These are phyloP conservation scores for Discostella pseudostelligera DNA, from an alignment of 108 stramenopile species.

Conservation along the genomic window DNA sequence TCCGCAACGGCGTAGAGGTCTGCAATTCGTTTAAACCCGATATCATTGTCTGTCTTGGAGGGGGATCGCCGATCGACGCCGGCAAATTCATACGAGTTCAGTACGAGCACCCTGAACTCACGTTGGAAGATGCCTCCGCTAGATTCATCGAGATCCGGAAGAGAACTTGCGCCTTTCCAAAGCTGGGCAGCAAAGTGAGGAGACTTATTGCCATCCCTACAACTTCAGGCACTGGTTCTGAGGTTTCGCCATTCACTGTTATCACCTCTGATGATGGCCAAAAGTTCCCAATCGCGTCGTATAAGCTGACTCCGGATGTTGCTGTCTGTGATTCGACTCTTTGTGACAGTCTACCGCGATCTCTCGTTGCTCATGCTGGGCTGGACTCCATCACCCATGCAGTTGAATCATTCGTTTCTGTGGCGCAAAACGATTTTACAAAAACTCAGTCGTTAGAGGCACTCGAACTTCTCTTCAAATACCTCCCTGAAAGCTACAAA, in stretches of 20 bases:
- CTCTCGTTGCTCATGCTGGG: conserved; percentile 28
- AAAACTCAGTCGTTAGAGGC: conserved; percentile 39
- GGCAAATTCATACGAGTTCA: conserved; percentile 36
- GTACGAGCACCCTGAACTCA: conserved; percentile 44
- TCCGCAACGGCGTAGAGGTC: conserved; percentile 21
- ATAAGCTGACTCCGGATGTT: conserved; percentile 41
- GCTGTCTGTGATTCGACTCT: conserved; percentile 42
- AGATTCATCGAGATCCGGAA: conserved; percentile 50
- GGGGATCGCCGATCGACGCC: conserved; percentile 42
- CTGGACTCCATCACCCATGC: conserved; percentile 45
- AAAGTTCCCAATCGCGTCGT: conserved; percentile 36
- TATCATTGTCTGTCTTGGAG: conserved; percentile 31
- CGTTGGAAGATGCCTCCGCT: conserved; percentile 21
- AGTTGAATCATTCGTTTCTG: conserved; percentile 46
- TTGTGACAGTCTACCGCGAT: conserved; percentile 25
- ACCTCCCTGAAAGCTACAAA: conserved; percentile 32
- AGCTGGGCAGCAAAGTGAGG: conserved; percentile 36
- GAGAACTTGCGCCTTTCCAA: conserved; percentile 38
- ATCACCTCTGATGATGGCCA: conserved; percentile 35
- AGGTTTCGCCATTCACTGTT: conserved; percentile 49
- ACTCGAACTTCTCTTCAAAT: conserved; percentile 33
- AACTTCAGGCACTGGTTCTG: conserved; percentile 48
- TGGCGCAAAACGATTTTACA: conserved; percentile 40
- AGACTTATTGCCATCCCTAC: conserved; percentile 44
- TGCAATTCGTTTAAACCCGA: conserved; percentile 17